Percentiles rank a stretch among this genome's conserved stretches.
Conservation (phyloP, 352 stramenopile genomes). For the Pilasporangium apinafurcum region DNA sequence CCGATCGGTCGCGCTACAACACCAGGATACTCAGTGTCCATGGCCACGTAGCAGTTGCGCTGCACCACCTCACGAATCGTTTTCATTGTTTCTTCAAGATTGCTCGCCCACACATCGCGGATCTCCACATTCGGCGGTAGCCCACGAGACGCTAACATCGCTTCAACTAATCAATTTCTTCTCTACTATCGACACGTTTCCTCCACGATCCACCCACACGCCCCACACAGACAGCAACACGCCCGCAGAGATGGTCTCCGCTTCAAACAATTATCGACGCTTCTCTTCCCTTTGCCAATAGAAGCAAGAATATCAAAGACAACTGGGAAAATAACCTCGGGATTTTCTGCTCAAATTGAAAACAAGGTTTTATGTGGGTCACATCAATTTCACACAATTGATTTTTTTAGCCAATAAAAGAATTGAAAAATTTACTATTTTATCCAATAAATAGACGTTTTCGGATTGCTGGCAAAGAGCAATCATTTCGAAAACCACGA, state of each 20-base stretch:
- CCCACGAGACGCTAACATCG: constrained; percentile 39
- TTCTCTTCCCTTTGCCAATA: constrained; percentile 3
- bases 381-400: no score
- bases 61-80: constrained; percentile 94
- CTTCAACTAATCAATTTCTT: neutral
- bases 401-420: no score
- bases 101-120: constrained; percentile 90
- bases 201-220: neutral
- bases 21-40: constrained; percentile 99
- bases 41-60: constrained; percentile 97
- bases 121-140: constrained; percentile 89
- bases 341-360: no score
- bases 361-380: no score
- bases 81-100: constrained; percentile 95
- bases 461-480: no score
- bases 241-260: constrained; percentile 11
- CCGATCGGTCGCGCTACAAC: constrained; percentile 97
- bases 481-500: no score
- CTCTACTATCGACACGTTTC: neutral
- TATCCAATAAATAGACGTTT: no score
- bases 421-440: no score
- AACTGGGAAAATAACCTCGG: constrained; percentile 5
- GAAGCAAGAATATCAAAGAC: constrained; percentile 11
- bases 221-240: neutral
- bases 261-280: constrained; percentile 1